Evolutionary conservation across 148 eudicot species (phyloP), one percentile per base, ranked within the genome.

Genomic region (Arbutus unedo): DNA sequence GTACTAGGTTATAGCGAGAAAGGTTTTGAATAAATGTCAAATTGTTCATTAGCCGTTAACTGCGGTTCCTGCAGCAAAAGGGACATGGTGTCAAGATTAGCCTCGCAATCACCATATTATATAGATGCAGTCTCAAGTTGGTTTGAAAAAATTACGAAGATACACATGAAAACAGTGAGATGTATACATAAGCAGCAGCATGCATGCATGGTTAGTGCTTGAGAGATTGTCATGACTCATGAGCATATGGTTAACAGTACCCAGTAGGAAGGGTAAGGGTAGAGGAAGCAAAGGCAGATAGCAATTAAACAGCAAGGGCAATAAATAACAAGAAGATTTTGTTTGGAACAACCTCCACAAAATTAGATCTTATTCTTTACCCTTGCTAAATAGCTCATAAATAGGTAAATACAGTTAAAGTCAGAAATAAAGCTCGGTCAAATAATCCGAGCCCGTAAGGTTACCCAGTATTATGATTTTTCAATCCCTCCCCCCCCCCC

Each of bases 61-160:
- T 90, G 92, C 9, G 92, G 92, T 79, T 90, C 92, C 92, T 90
- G 91, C 86, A 82, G n/a, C 43, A 62, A 82, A 81, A 81, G 76
- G 31, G 8, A 49, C 10, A 49, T 31, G 31, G 23, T 56, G 47
- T 45, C 47, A 84, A 57, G 31, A 31, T 76, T 18, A 67, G 76
- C 54, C n/a, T 50, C n/a, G 10, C 4, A 41, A 38, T 72, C 47
- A 31, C 47, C 74, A 10, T 38, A 38, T 53, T 18, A 0, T 77
- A 9, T 9, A 18, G 11, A 6, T 79, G 57, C n/a, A 78, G 3
- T 43, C 13, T 60, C 31, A 19, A 64, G 10, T 48, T 80, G 4
- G n/a, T 23, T 47, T 14, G 48, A 70, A 49, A 53, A 4, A 9
- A 10, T 6, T 54, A 50, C 9, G 8, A 51, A 66, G 31, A 64